Evolutionary conservation across 2,329 filamentous ascomycete genomes (phyloP).

Genomic region (Cordyceps farinosa): DNA sequence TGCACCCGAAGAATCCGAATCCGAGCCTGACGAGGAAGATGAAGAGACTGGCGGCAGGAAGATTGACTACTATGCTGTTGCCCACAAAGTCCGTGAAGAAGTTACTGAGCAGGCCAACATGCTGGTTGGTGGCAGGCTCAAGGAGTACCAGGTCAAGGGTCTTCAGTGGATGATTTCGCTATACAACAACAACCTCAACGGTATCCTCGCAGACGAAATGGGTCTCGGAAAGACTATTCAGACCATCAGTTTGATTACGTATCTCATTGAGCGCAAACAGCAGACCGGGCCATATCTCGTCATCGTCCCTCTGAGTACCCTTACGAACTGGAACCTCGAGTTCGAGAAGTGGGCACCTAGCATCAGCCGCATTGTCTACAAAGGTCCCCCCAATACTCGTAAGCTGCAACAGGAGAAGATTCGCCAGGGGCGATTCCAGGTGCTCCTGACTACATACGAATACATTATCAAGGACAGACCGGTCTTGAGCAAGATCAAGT

Average conservation of each 20-base stretch:
- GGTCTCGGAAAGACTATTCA: slow-evolving; percentile 99
- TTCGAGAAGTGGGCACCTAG: slow-evolving; percentile 98
- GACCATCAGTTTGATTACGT: slow-evolving; percentile 95
- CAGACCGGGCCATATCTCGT: slow-evolving; percentile 92
- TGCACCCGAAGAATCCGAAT: slow-evolving; percentile 59
- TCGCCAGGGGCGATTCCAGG: slow-evolving; percentile 91
- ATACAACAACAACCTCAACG: slow-evolving; percentile 99
- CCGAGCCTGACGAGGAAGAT: slow-evolving; percentile 64
- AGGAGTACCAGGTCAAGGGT: slow-evolving; percentile 98
- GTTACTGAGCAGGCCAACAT: slow-evolving; percentile 79
- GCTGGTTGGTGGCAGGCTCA: slow-evolving; percentile 85
- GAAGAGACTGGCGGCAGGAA: slow-evolving; percentile 68
- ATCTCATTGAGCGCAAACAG: slow-evolving; percentile 92
- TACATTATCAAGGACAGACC: slow-evolving; percentile 99
- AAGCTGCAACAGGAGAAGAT: slow-evolving; percentile 93
- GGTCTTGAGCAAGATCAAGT: slow-evolving; percentile 95
- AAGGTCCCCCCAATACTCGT: slow-evolving; percentile 82
- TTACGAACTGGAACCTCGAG: slow-evolving; percentile 98
- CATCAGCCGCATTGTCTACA: slow-evolving; percentile 87
- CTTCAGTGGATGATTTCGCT: slow-evolving; percentile 99
- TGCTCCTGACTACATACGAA: slow-evolving; percentile 94
- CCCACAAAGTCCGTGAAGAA: slow-evolving; percentile 92
- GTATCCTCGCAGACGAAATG: slow-evolving; percentile 98
- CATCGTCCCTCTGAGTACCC: slow-evolving; percentile 91
- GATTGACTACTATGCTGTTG: slow-evolving; percentile 98